Percentiles rank a stretch among this genome's conserved stretches.
These are phyloP conservation scores for Pichia cactophila DNA, from an alignment of 1,139 yeast genomes.

Conservation along the genomic window DNA sequence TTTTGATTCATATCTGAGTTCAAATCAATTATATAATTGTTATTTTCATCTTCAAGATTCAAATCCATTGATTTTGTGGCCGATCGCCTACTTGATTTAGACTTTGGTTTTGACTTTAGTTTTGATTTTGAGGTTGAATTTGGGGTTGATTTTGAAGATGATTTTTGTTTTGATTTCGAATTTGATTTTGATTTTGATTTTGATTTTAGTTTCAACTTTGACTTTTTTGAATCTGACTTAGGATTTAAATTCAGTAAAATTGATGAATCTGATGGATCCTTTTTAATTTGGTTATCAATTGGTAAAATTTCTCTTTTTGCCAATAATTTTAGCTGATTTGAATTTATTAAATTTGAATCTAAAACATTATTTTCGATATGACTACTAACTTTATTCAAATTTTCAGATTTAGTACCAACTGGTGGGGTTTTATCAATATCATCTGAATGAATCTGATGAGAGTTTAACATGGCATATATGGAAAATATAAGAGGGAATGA, in stretches of 20 bases:
- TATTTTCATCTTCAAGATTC: background rate
- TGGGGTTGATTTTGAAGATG: background rate
- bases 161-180: background rate
- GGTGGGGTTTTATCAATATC: background rate
- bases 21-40: background rate
- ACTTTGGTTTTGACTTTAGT: background rate
- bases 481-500: no score
- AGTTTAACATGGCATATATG: background rate
- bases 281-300: background rate
- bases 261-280: no score
- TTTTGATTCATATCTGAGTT: background rate
- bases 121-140: background rate
- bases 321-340: background rate
- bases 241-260: background rate
- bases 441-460: background rate
- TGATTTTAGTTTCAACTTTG: background rate
- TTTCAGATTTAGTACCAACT: no score
- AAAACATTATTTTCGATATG: background rate
- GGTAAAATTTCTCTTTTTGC: background rate
- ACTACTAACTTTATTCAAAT: no score
- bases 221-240: background rate
- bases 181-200: background rate
- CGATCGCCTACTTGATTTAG: background rate
- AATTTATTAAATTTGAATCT: background rate
- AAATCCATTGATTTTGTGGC: background rate